These are phyloP conservation scores for Hyparrhenia diplandra DNA, from an alignment of 176 grass and related monocot genomes.

Conservation along the genomic window DNA sequence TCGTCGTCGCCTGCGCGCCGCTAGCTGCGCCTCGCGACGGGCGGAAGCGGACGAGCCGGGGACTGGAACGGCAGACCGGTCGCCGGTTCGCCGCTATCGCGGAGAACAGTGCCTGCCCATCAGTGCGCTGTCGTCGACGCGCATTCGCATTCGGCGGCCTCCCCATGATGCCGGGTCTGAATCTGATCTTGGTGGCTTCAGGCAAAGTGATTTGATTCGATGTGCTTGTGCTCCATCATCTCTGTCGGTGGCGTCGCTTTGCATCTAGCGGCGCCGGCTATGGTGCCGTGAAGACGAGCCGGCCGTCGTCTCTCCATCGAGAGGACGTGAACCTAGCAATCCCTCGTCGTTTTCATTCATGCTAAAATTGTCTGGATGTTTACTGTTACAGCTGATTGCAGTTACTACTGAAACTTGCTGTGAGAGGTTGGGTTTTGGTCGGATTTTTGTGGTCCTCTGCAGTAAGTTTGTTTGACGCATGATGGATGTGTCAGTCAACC, in stretches of 20 bases:
- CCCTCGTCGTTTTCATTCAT: not conserved
- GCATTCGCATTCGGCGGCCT: not conserved
- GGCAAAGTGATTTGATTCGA: not conserved
- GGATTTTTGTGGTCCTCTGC: not conserved
- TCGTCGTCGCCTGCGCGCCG: not conserved
- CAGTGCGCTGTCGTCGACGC: not conserved
- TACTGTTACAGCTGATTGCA: not conserved
- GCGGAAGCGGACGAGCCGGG: not conserved
- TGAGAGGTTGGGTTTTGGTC: not conserved
- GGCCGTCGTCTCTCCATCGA: not conserved
- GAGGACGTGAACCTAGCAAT: not conserved
- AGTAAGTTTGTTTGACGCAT: not conserved
- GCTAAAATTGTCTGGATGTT: not conserved
- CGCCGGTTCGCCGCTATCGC: not conserved
- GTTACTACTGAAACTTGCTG: not conserved
- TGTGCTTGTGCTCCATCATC: not conserved
- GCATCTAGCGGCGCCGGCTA: not conserved
- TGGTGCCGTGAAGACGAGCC: no score
- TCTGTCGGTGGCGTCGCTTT: not conserved
- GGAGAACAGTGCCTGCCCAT: not conserved
- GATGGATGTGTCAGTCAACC: no score
- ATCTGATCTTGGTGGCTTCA: not conserved
- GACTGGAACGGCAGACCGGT: not conserved
- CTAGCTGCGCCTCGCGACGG: slow-evolving; percentile 1
- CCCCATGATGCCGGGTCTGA: slow-evolving; percentile 33